Percentiles rank a stretch among this genome's conserved stretches.
Conservation (phyloP, 2,329 filamentous ascomycete genomes). For the Whalleya microplaca region DNA sequence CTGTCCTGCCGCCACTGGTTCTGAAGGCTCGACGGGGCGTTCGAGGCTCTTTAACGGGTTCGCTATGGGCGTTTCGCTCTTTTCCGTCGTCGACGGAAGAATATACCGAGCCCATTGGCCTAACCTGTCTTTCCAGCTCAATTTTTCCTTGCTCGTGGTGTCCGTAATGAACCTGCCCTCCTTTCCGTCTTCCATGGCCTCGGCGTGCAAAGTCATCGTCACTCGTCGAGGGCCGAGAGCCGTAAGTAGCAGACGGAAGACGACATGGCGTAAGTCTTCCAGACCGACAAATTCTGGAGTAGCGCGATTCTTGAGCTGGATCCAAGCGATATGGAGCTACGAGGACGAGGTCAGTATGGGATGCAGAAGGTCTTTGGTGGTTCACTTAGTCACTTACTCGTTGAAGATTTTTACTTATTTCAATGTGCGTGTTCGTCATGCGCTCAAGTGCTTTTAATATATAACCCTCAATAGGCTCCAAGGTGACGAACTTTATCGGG, state of each 20-base stretch:
- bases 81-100: constrained; percentile 16
- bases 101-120: constrained; percentile 41
- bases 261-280: constrained; percentile 49
- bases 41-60: constrained; percentile 16
- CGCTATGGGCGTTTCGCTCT: background rate
- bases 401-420: constrained; percentile 18
- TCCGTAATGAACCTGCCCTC: constrained; percentile 39
- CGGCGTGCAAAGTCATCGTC: constrained; percentile 28
- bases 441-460: constrained; percentile 42
- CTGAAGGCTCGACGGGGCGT: constrained; percentile 25
- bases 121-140: constrained; percentile 43
- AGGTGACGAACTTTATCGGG: constrained; percentile 28
- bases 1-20: background rate
- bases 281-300: constrained; percentile 17
- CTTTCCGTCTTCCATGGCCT: background rate
- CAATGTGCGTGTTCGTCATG: constrained; percentile 41
- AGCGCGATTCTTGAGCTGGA: constrained; percentile 33
- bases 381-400: constrained; percentile 29
- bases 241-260: constrained; percentile 49
- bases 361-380: background rate
- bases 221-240: constrained; percentile 32
- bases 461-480: constrained; percentile 26
- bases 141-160: constrained; percentile 33
- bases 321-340: constrained; percentile 47
- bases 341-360: constrained; percentile 7